Evolutionary conservation across 345 rosid species (phyloP), one percentile per base, ranked within the genome.

Genomic region (Gossypium mustelinum): DNA sequence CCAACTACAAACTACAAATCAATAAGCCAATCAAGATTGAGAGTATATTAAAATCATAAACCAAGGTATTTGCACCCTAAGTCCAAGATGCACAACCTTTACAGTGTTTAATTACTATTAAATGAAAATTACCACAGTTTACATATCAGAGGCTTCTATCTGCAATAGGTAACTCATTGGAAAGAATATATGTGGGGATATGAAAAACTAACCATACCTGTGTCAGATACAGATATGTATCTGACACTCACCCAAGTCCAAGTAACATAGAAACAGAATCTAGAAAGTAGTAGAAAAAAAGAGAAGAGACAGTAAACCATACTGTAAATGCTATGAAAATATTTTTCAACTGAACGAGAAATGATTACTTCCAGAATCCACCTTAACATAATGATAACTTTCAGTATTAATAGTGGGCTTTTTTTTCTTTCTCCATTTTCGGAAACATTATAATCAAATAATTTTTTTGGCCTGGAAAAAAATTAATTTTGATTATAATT

Each of bases 51-150:
- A 72, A 72, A 57, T 57, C 41, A 72, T 44, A 58, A 39, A 58
- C 22, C 68, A 75, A 27, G 50, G 58, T 63, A 45, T 59, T 60
- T 60, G 54, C 2, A 74, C 74, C 56, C 65, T 14, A 61, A 65
- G 50, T 65, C 51, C 25, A n/a, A 41, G 22, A 63, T 39, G 48
- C 24, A n/a, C 44, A 65, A 11, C 27, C 52, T 45, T 22, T 44
- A 66, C 52, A 20, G 14, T 67, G 41, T 47, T 22, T n/a, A 10
- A n/a, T 41, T 14, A 43, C 24, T 4, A 62, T 16, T 62, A 63
- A 63, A 63, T 2, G 2, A 34, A 39, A 63, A 63, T 34, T 62
- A 64, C 51, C 3, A 65, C 16, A 65, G 69, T 65, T 45, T 24
- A 47, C 18, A 47, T 67, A 67, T 20, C 55, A 45, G 39, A 22